Base-by-base conservation (phyloP, 1,284 basidiomycete species). In the Waitea zeae region DNA sequence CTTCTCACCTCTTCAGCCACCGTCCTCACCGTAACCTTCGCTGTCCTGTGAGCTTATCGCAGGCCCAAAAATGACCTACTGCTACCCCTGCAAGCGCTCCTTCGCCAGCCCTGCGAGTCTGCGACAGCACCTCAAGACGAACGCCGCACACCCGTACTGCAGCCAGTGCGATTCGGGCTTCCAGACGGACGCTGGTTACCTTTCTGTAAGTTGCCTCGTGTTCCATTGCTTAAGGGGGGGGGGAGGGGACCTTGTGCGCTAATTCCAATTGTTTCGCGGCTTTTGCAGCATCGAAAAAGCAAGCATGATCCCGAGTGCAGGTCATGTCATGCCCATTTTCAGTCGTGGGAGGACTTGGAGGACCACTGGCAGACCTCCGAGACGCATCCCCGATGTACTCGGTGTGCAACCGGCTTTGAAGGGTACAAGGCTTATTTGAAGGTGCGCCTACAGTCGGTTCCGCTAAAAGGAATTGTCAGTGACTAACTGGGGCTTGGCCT, bases 381-480 rank as follows among this genome's bases (percentile, higher is more conserved):
- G 12, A 18, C n/a, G 13, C 46, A 47, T n/a, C 42, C 41, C 1
- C 20, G 18, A 2, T 47, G 46, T 27, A 36, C 39, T 30, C 26
- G 38, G 9, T 47, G 46, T 17, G 31, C 33, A 12, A 35, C 36
- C 7, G 42, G 44, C 2, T 47, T 43, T 27, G 14, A 31, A 4
- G 32, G 38, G 17, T 36, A 44, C 5, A 2, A 27, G 4, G 34
- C 34, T 12, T 30, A 40, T 17, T 34, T 36, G 18, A 20, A 42
- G 30, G 46, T 43, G n/a, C 22, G 15, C 15, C 14, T 17, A 3
- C 26, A 31, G 6, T 35, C 30, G 5, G 3, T 14, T 24, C 0
- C 6, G 0, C 5, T 0, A 3, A 12, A 6, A 12, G 15, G 13
- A 19, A n/a, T n/a, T n/a, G n/a, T n/a, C n/a, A n/a, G n/a, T n/a